Conservation (phyloP, 2,329 filamentous ascomycete species). For the Fusarium phyllophilum region DNA sequence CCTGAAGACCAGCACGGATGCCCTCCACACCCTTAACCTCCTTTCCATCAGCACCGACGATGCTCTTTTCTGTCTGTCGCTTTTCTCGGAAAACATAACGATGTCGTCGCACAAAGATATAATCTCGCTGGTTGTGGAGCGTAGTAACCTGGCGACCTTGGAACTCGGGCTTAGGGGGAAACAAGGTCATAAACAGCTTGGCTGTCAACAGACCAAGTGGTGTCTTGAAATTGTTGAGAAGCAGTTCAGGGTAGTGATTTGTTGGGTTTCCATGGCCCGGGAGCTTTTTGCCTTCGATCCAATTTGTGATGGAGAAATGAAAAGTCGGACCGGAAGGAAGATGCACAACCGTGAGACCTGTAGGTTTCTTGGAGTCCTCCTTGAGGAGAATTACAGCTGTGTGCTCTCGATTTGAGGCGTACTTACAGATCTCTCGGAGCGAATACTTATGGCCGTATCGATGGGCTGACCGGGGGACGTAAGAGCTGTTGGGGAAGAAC, state of each 20-base stretch:
- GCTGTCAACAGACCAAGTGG: slow-evolving; percentile 89
- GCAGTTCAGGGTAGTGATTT: slow-evolving; percentile 87
- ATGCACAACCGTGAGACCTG: slow-evolving; percentile 84
- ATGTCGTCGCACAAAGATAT: slow-evolving; percentile 91
- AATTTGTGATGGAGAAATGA: slow-evolving; percentile 91
- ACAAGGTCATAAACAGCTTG: slow-evolving; percentile 72
- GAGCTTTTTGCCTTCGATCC: slow-evolving; percentile 86
- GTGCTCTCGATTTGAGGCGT: slow-evolving; percentile 83
- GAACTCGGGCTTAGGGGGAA: slow-evolving; percentile 82
- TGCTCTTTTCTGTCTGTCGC: slow-evolving; percentile 84
- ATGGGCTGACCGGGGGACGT: slow-evolving; percentile 87
- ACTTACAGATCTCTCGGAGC: slow-evolving; percentile 87
- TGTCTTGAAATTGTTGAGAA: slow-evolving; percentile 94
- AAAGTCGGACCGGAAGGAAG: slow-evolving; percentile 89
- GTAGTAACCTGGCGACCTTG: slow-evolving; percentile 90
- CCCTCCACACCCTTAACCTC: slow-evolving; percentile 85
- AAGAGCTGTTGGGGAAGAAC: slow-evolving; percentile 87
- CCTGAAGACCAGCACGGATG: slow-evolving; percentile 88
- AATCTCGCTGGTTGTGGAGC: slow-evolving; percentile 94
- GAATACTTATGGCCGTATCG: slow-evolving; percentile 91
- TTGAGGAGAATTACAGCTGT: slow-evolving; percentile 86
- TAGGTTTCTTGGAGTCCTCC: slow-evolving; percentile 88
- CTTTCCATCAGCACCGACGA: slow-evolving; percentile 83
- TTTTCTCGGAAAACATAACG: slow-evolving; percentile 95
- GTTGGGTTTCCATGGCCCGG: slow-evolving; percentile 91